Conservation (phyloP, 768 basidiomycete species). For the Leccinum variicolor region DNA sequence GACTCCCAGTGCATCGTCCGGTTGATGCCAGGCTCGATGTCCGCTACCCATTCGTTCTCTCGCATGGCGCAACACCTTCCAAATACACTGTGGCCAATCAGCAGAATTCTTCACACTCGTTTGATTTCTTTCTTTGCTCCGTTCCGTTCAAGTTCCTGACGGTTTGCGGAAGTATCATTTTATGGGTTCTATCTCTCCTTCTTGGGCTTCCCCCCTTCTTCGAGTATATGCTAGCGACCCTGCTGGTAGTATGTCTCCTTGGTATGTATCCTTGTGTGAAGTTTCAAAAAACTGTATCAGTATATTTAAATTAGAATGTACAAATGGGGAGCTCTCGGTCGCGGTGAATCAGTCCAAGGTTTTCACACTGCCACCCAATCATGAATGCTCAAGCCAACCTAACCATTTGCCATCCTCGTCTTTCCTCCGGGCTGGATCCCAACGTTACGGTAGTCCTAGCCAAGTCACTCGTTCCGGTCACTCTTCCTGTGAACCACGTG, state of each 20-base stretch:
- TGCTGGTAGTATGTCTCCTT: neutral
- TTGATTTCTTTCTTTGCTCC: neutral
- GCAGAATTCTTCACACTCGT: neutral
- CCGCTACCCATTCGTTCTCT: neutral
- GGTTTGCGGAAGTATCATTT: neutral
- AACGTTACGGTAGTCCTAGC: constrained; percentile 27
- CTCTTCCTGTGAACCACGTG: constrained; percentile 42
- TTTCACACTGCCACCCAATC: neutral
- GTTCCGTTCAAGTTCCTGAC: neutral
- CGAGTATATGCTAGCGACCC: neutral
- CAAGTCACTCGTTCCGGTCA: constrained; percentile 17
- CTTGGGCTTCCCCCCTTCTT: neutral
- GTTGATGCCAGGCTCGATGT: neutral
- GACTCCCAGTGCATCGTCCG: neutral
- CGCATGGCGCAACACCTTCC: neutral
- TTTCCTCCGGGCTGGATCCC: constrained; percentile 32
- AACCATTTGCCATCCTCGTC: constrained; percentile 39
- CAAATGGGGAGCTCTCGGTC: neutral
- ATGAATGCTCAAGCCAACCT: constrained; percentile 24
- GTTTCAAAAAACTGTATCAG: neutral
- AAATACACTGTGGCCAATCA: neutral
- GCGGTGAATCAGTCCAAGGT: neutral
- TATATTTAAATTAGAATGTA: neutral
- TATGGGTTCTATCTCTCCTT: neutral
- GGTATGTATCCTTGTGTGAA: neutral